Base-by-base conservation (phyloP, 2,329 filamentous ascomycete genomes). In the Grosmannia serpens region DNA sequence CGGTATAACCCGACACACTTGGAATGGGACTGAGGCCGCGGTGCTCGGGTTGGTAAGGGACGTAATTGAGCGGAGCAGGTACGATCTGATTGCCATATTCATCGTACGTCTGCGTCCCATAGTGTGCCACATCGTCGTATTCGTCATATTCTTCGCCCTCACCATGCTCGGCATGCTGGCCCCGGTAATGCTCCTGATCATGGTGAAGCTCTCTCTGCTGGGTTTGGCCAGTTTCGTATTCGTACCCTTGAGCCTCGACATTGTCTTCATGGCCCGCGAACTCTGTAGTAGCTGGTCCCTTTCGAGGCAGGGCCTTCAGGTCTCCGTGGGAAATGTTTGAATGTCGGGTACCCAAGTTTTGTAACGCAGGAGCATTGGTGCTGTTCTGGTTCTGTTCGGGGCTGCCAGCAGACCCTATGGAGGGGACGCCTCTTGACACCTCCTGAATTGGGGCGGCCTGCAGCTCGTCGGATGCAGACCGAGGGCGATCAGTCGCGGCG, bases 21-120 rank as follows among this genome's bases (percentile, higher is more conserved):
- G 94, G 91, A 60, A 95, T 91, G 0, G 92, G 92, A 68, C 91
- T 96, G 54, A 95, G 73, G 13, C 85, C 86, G 49, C 88, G 86
- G 56, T 83, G 80, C 64, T 87, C 83, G 13, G 83, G 79, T 65
- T 85, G 80, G 62, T 88, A 86, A 1, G 86, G 82, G n/a, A 85
- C 77, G 64, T 87, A 87, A 63, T 81, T 82, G 31, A 85, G 71
- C 20, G 82, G 83, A 3, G 82, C 80, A 2, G 83, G 83, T 2
- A 86, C 83, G 61, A 86, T 81, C 64, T 86, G 83, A 3, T 77
- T 77, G 64, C 74, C 77, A 64, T 81, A 83, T 63, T 80, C 82
- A 54, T 75, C 72, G 63, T 75, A 73, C 52, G 70, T 67, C 35
- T 61, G 57, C 77, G 75, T 53, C 73, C 70, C 58, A 17, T 59